Conservation (phyloP, 495 filamentous ascomycete species). For the Lophium mytilinum region DNA sequence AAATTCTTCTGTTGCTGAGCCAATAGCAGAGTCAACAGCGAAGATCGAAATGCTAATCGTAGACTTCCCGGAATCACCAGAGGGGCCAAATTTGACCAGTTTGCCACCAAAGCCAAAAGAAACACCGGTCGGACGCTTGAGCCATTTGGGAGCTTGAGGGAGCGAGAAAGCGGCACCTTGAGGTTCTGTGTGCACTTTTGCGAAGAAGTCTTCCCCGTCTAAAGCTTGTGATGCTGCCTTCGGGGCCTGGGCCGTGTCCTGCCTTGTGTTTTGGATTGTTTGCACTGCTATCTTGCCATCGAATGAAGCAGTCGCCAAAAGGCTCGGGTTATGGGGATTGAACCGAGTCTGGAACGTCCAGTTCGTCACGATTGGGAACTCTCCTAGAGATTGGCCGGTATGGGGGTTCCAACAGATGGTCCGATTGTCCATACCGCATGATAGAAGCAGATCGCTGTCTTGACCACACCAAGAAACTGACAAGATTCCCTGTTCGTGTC, state of each 20-base stretch:
- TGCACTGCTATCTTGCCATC: slow-evolving; percentile 92
- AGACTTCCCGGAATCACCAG: slow-evolving; percentile 56
- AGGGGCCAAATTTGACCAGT: slow-evolving; percentile 64
- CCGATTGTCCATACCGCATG: slow-evolving; percentile 93
- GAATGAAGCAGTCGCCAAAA: slow-evolving; percentile 91
- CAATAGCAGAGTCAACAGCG: slow-evolving; percentile 79
- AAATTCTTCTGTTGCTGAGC: slow-evolving; percentile 75
- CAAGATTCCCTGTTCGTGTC: slow-evolving; percentile 85
- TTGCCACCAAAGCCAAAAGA: slow-evolving; percentile 97
- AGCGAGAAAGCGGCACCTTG: slow-evolving; percentile 84
- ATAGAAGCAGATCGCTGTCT: slow-evolving; percentile 83
- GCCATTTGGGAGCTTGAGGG: slow-evolving; percentile 79
- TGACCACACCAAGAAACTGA: slow-evolving; percentile 95
- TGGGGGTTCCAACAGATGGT: slow-evolving; percentile 96
- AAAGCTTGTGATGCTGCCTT: slow-evolving; percentile 57
- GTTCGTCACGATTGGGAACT: slow-evolving; percentile 95
- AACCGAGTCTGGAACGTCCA: slow-evolving; percentile 97
- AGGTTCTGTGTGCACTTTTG: slow-evolving; percentile 80
- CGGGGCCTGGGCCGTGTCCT: slow-evolving; percentile 41
- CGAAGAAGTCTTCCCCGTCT: slow-evolving; percentile 95
- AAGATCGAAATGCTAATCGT: slow-evolving; percentile 78
- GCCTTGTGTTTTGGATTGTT: slow-evolving; percentile 78
- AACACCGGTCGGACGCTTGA: slow-evolving; percentile 74
- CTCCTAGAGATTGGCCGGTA: slow-evolving; percentile 74
- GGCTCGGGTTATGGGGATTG: slow-evolving; percentile 83